Evolutionary conservation across 2,329 filamentous ascomycete genomes (phyloP), one percentile per base, ranked within the genome.

Genomic region (Aspergillus neoniger): DNA sequence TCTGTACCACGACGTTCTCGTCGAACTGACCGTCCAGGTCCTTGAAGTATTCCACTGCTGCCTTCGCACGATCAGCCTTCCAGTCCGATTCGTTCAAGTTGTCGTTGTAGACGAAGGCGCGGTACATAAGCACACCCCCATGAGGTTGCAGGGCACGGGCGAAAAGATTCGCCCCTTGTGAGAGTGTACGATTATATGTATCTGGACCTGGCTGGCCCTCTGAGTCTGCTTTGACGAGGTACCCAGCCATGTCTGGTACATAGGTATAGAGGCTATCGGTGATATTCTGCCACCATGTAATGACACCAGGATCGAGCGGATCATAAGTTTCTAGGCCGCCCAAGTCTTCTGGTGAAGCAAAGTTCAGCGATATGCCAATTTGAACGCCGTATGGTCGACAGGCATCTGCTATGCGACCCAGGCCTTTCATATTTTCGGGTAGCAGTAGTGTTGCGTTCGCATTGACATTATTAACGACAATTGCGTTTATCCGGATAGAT

Each of bases 391-490:
- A 91, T 0, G 88, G 88, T 3, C 88, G 81, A 74, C 91, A 85
- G 2, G 79, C 80, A 67, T 90, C 84, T 1, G 88, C 88, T 41
- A 91, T 83, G 41, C 84, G 78, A 2, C 78, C 82, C 1, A 91
- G 71, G 0, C 88, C 88, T 10, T 84, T 80, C 56, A 90, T 79
- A 65, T 90, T 90, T 14, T 75, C 71, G 1, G 79, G 67, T 4
- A 74, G 85, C 9, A 91, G 76, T 0, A 88, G 76, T 0, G 79
- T 80, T 2, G 83, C 78, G 66, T 91, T 86, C 4, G 88, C 87
- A 66, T 91, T 91, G 68, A 91, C 88, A 60, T 91, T 91, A 76
- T 91, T 91, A 67, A 90, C 80, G 3, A 91, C 76, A 9, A 89
- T 79, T 0, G 81, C 88, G 64, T 91, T 91, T 65, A 91, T 75